These are phyloP conservation scores for Fusarium xyrophilum DNA, from an alignment of 2,329 filamentous ascomycete genomes.

Conservation along the genomic window DNA sequence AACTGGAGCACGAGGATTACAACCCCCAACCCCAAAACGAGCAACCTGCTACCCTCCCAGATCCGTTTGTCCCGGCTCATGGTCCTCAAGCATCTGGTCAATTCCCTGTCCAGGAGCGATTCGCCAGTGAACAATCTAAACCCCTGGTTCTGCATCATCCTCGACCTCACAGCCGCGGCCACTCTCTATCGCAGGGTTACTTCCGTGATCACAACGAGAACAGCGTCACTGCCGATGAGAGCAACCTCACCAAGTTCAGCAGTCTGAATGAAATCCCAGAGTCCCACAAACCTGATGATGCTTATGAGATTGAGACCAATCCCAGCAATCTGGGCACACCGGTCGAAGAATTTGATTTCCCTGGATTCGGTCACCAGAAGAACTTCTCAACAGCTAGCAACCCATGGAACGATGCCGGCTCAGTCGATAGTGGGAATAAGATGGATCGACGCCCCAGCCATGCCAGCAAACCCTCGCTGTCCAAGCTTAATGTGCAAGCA, in stretches of 20 bases:
- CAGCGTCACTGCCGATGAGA: slow-evolving; percentile 42
- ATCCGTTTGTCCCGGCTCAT: slow-evolving; percentile 46
- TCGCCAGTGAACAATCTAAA: slow-evolving; percentile 60
- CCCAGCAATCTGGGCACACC: slow-evolving; percentile 75
- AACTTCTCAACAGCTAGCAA: slow-evolving; percentile 66
- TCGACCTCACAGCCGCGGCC: slow-evolving; percentile 74
- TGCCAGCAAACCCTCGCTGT: slow-evolving; percentile 72
- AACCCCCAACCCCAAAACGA: slow-evolving; percentile 64
- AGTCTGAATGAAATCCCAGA: slow-evolving; percentile 52
- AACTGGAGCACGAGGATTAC: slow-evolving; percentile 80
- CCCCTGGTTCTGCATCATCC: slow-evolving; percentile 72
- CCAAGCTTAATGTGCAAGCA: slow-evolving; percentile 86
- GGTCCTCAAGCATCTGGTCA: slow-evolving; percentile 55
- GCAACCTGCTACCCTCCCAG: slow-evolving; percentile 27
- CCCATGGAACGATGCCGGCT: slow-evolving; percentile 65
- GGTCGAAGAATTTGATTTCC: slow-evolving; percentile 57
- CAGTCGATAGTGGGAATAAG: slow-evolving; percentile 45
- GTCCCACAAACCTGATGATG: slow-evolving; percentile 56
- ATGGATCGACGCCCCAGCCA: slow-evolving; percentile 58
- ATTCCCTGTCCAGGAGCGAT: slow-evolving; percentile 58
- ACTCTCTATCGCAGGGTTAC: slow-evolving; percentile 73
- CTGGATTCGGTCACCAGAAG: slow-evolving; percentile 59
- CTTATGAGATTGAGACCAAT: slow-evolving; percentile 75
- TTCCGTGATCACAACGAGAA: slow-evolving; percentile 61
- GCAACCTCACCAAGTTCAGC: slow-evolving; percentile 42